Conservation (phyloP, 495 filamentous ascomycete species). For the Aspergillus panamensis region DNA sequence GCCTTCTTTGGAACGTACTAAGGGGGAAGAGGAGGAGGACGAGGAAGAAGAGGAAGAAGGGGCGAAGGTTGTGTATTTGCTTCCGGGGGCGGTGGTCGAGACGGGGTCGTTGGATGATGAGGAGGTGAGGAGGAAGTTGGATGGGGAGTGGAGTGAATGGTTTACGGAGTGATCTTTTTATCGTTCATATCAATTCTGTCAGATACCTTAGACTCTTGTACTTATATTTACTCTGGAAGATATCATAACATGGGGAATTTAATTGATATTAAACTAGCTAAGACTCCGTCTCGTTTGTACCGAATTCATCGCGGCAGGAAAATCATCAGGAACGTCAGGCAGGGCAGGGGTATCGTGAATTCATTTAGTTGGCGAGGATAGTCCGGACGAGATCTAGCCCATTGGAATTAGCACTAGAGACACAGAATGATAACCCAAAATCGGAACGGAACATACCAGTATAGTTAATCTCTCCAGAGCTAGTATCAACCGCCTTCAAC, state of each 20-base stretch:
- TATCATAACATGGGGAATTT: constrained; percentile 12
- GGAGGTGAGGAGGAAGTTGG: constrained; percentile 20
- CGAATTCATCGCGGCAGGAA: constrained; percentile 13
- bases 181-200: too few species aligned
- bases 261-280: constrained; percentile 11
- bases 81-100: constrained; percentile 52
- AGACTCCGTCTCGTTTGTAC: constrained; percentile 9
- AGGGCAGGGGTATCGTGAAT: constrained; percentile 24
- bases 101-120: constrained; percentile 43
- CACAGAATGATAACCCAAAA: neutral
- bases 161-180: neutral
- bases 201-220: neutral
- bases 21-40: constrained; percentile 40
- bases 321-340: constrained; percentile 21
- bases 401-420: neutral
- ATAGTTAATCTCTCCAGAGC: constrained; percentile 94
- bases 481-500: constrained; percentile 93
- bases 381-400: constrained; percentile 80
- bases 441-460: constrained; percentile 57
- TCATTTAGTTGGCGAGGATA: constrained; percentile 81
- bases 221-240: neutral
- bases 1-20: too few species aligned
- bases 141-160: constrained; percentile 37
- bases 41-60: constrained; percentile 21
- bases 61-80: constrained; percentile 55